A percentile compares a stretch with the other conserved stretches of the same genome.
Evolutionary conservation across 164 flowering plant species (phyloP).

Genomic region (Magnolia sinica): DNA sequence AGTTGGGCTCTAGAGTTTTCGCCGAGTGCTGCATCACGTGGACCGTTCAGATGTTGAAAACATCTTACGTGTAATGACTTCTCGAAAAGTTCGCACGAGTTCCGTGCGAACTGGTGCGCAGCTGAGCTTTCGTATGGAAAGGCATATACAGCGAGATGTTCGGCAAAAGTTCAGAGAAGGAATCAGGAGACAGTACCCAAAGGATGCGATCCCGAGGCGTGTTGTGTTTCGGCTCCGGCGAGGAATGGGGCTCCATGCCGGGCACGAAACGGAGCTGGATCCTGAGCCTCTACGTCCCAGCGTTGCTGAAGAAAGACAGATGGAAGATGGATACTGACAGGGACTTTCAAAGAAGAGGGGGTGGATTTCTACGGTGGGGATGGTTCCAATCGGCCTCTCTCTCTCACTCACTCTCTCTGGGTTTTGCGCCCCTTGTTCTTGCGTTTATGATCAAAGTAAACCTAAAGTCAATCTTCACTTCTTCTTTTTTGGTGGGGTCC

Average conservation of each 20-base stretch:
- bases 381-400: neutral
- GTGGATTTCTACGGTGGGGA: neutral
- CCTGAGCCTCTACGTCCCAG: slow-evolving; percentile 48
- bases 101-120: too few species aligned
- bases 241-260: slow-evolving; percentile 27
- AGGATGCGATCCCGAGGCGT: slow-evolving; percentile 17
- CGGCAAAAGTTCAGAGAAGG: neutral
- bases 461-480: too few species aligned
- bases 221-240: neutral
- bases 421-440: too few species aligned
- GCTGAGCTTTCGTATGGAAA: too few species aligned
- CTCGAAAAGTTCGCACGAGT: too few species aligned
- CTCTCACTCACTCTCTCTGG: too few species aligned
- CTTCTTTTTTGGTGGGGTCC: too few species aligned
- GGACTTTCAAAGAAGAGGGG: neutral
- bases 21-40: too few species aligned
- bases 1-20: too few species aligned
- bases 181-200: neutral
- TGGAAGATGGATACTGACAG: neutral
- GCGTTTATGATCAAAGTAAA: too few species aligned
- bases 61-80: too few species aligned
- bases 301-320: slow-evolving; percentile 6
- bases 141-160: neutral
- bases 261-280: slow-evolving; percentile 40
- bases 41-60: too few species aligned